A percentile compares a stretch with the other conserved stretches of the same genome.
Evolutionary conservation across 2,329 filamentous ascomycete genomes (phyloP).

Genomic region (Aspergillus persii): DNA sequence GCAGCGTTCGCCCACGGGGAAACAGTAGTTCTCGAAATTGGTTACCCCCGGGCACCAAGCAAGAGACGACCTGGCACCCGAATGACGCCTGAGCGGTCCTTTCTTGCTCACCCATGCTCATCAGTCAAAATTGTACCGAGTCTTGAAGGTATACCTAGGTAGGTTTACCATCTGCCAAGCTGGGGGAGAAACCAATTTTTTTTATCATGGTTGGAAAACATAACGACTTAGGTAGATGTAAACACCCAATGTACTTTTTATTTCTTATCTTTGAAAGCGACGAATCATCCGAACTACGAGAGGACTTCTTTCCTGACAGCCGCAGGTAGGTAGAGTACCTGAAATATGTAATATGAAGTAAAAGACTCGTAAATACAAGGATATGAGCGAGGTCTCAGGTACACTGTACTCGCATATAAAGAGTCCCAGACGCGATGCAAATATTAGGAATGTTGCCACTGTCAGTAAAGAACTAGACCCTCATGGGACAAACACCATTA

Average conservation of each 20-base stretch:
- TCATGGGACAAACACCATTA: constrained; percentile 47
- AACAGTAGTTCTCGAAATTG: constrained; percentile 50
- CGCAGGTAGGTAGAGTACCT: too few relatives aligned
- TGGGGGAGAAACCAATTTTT: background rate
- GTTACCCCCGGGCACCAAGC: constrained; percentile 75
- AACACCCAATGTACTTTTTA: background rate
- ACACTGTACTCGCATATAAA: too few relatives aligned
- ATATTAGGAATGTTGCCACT: constrained; percentile 53
- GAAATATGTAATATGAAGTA: too few relatives aligned
- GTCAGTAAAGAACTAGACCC: constrained; percentile 65
- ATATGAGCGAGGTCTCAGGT: too few relatives aligned
- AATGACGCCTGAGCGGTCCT: constrained; percentile 39
- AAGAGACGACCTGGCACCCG: constrained; percentile 77
- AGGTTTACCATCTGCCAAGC: background rate
- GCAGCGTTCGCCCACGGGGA: constrained; percentile 40
- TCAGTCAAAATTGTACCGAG: background rate
- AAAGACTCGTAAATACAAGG: too few relatives aligned
- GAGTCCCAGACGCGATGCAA: background rate
- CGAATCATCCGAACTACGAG: too few relatives aligned
- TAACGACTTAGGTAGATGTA: background rate
- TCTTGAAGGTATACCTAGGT: background rate
- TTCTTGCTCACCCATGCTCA: constrained; percentile 3
- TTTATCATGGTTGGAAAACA: background rate
- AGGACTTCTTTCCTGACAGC: too few relatives aligned
- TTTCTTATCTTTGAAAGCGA: too few relatives aligned